Evolutionary conservation across 192 early-diverging fungal species (phyloP).

Genomic region (Rhizoclosmatium sp.): DNA sequence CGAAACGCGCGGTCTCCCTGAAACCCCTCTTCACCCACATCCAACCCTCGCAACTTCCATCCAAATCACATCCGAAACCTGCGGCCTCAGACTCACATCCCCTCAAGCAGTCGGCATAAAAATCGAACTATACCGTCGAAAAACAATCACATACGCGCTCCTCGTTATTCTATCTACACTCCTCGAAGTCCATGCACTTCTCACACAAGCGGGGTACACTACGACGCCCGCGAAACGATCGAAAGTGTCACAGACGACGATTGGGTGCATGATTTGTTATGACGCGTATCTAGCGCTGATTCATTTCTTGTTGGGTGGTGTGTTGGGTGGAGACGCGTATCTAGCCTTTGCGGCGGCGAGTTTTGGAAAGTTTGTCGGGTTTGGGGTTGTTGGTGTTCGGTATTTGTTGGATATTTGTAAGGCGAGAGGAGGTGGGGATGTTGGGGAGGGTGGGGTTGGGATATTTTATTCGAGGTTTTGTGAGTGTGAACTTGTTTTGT

Average conservation of each 20-base stretch:
- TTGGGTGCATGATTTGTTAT: conserved; percentile 1
- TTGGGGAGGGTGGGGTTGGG: conserved; percentile 51
- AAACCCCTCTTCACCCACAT: not conserved
- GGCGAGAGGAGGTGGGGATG: conserved; percentile 68
- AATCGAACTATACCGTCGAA: not conserved
- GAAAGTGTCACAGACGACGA: conserved; percentile 22
- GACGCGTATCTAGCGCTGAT: conserved; percentile 30
- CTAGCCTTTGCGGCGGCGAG: conserved; percentile 66
- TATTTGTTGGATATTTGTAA: conserved; percentile 76
- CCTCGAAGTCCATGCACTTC: not conserved
- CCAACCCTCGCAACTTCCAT: not conserved
- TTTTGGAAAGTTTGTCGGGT: conserved; percentile 71
- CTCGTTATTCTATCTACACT: not conserved
- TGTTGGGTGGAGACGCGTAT: conserved; percentile 53
- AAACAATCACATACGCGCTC: conserved; percentile 3
- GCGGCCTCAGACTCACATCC: not conserved
- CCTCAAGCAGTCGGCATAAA: not conserved
- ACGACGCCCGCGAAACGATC: conserved; percentile 28
- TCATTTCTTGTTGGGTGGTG: conserved; percentile 8
- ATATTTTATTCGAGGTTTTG: conserved; percentile 66
- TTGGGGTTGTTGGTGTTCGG: conserved; percentile 74
- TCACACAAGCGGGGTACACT: conserved; percentile 22
- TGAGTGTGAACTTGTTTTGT: conserved; percentile 46
- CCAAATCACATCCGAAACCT: not conserved
- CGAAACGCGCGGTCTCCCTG: not conserved